Percentiles rank a stretch among this genome's conserved stretches.
These are phyloP conservation scores for Leucosporidium creatinivorum DNA, from an alignment of 768 basidiomycete species.

Conservation along the genomic window DNA sequence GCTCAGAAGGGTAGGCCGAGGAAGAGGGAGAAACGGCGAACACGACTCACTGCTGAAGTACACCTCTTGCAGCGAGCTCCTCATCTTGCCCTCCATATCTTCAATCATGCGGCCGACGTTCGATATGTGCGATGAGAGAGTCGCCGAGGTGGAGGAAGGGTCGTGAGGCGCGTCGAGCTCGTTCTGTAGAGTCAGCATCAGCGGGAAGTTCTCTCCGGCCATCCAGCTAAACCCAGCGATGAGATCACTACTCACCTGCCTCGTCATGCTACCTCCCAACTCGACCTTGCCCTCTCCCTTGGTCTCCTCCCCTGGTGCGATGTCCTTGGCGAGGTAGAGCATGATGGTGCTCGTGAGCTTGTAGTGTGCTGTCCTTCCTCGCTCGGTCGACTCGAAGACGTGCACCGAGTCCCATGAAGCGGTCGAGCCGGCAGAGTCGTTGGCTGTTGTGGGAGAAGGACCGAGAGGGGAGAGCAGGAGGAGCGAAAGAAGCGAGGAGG, in stretches of 20 bases:
- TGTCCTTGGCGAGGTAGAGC: slow-evolving; percentile 64
- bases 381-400: slow-evolving; percentile 89
- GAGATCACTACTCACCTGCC: slow-evolving; percentile 64
- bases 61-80: slow-evolving; percentile 68
- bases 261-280: slow-evolving; percentile 92
- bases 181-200: slow-evolving; percentile 37
- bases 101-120: slow-evolving; percentile 96
- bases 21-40: not conserved
- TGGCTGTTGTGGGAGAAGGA: not conserved
- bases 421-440: not conserved
- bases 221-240: too few relatives aligned
- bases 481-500: not conserved
- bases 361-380: slow-evolving; percentile 87
- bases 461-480: not conserved
- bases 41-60: slow-evolving; percentile 35
- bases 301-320: slow-evolving; percentile 43
- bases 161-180: slow-evolving; percentile 32
- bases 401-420: slow-evolving; percentile 52
- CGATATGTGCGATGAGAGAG: slow-evolving; percentile 65
- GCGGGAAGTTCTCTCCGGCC: too few relatives aligned
- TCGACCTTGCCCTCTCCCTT: slow-evolving; percentile 63
- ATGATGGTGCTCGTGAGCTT: slow-evolving; percentile 96
- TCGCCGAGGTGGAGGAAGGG: slow-evolving; percentile 34
- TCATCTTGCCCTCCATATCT: slow-evolving; percentile 99
- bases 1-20: too few relatives aligned